Evolutionary conservation across 106 monocot species (phyloP).

Genomic region (Narthecium ossifragum): DNA sequence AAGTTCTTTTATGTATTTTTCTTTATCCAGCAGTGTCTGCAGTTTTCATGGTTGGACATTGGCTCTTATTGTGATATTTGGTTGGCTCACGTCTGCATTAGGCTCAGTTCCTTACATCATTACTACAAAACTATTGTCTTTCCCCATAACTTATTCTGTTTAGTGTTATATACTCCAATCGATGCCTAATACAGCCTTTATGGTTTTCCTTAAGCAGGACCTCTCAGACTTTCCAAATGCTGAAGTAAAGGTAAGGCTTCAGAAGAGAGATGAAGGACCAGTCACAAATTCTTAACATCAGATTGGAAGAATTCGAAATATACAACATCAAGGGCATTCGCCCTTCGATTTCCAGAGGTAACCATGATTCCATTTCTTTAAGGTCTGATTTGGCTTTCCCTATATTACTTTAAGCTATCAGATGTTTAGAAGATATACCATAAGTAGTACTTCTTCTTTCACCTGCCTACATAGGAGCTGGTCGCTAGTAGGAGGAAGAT

Average conservation of each 20-base stretch:
- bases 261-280: conserved; percentile 20
- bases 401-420: not conserved
- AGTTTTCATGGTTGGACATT: not conserved
- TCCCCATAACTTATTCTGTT: too few species aligned
- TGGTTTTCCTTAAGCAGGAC: conserved; percentile 45
- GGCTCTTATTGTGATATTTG: not conserved
- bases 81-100: too few species aligned
- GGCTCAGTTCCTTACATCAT: not conserved
- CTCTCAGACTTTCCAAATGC: conserved; percentile 59
- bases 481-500: not conserved
- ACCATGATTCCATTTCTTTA: not conserved
- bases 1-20: not conserved
- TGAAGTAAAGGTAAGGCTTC: conserved; percentile 54
- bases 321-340: conserved; percentile 69
- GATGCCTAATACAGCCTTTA: too few species aligned
- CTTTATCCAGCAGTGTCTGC: not conserved
- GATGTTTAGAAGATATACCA: not conserved
- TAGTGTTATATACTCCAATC: too few species aligned
- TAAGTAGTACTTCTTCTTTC: not conserved
- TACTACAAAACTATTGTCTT: too few species aligned
- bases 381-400: not conserved
- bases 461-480: too few species aligned
- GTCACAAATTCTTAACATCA: conserved; percentile 38
- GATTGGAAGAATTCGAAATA: conserved; percentile 48
- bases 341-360: conserved; percentile 85